phyloP scores from a whole-genome alignment of 768 basidiomycete genomes.

The Suillus ampliporus region DNA sequence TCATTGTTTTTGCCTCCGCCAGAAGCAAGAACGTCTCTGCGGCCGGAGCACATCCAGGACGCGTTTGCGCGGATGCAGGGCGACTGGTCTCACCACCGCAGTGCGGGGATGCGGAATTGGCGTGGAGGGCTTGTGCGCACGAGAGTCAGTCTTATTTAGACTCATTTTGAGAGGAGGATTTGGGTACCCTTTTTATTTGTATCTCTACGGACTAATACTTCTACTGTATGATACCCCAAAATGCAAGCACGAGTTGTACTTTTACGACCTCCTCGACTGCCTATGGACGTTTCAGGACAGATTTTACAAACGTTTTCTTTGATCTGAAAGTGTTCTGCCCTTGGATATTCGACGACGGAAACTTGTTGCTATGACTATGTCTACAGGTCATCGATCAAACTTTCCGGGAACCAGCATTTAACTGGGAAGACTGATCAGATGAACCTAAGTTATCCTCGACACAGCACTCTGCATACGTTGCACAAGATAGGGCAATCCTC shows the following conservation, averaged over 20 bases:
- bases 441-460: too few relatives aligned
- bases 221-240: neutral
- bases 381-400: too few relatives aligned
- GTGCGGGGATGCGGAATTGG: slow-evolving; percentile 90
- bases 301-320: too few relatives aligned
- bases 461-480: too few relatives aligned
- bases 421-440: too few relatives aligned
- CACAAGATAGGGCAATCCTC: too few relatives aligned
- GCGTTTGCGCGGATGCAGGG: slow-evolving; percentile 91
- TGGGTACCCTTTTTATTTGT: neutral
- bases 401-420: too few relatives aligned
- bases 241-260: neutral
- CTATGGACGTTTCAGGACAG: too few relatives aligned
- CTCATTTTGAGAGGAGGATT: neutral
- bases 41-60: slow-evolving; percentile 88
- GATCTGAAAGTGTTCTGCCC: too few relatives aligned
- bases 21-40: slow-evolving; percentile 77
- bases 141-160: slow-evolving; percentile 76
- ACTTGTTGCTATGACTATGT: too few relatives aligned
- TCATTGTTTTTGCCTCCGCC: slow-evolving; percentile 83
- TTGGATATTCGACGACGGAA: too few relatives aligned
- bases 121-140: slow-evolving; percentile 84
- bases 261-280: too few relatives aligned
- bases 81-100: slow-evolving; percentile 80
- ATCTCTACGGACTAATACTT: neutral